These are phyloP conservation scores for Teunomyces cretensis DNA, from an alignment of 805 yeast genomes.

Conservation along the genomic window DNA sequence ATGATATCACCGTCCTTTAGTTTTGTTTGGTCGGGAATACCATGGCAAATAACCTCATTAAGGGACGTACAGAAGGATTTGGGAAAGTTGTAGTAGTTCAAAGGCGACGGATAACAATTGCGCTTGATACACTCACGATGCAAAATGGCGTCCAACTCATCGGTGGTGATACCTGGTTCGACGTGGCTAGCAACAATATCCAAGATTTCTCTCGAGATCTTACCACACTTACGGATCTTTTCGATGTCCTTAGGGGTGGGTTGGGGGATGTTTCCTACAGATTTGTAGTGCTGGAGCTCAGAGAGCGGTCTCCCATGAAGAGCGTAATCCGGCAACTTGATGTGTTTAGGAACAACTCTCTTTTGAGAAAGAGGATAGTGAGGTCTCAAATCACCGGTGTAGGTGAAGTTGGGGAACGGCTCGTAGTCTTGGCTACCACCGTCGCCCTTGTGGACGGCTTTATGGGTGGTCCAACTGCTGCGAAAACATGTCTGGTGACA, in stretches of 20 bases:
- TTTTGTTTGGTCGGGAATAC: constrained; percentile 88
- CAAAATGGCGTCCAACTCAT: constrained; percentile 81
- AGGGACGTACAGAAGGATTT: constrained; percentile 90
- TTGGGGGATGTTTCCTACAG: constrained; percentile 63
- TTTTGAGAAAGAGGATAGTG: constrained; percentile 76
- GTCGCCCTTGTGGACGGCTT: constrained; percentile 62
- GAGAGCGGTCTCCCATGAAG: constrained; percentile 71
- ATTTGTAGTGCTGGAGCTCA: constrained; percentile 67
- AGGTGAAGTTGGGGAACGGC: constrained; percentile 81
- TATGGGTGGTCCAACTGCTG: constrained; percentile 69
- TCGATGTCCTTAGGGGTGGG: constrained; percentile 66
- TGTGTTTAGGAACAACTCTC: constrained; percentile 69
- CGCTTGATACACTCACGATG: constrained; percentile 88
- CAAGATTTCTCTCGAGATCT: constrained; percentile 80
- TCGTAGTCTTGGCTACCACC: constrained; percentile 63
- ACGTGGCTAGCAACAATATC: constrained; percentile 84
- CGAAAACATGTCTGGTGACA: constrained; percentile 86
- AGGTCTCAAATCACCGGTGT: constrained; percentile 75
- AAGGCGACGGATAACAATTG: constrained; percentile 90
- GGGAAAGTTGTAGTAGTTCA: constrained; percentile 92
- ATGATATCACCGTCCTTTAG: constrained; percentile 93
- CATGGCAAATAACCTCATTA: constrained; percentile 95
- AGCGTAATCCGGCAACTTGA: constrained; percentile 83
- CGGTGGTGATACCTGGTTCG: constrained; percentile 89
- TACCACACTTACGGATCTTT: constrained; percentile 72